These are phyloP conservation scores for Nemania diffusa DNA, from an alignment of 2,329 filamentous ascomycete species.

Conservation along the genomic window DNA sequence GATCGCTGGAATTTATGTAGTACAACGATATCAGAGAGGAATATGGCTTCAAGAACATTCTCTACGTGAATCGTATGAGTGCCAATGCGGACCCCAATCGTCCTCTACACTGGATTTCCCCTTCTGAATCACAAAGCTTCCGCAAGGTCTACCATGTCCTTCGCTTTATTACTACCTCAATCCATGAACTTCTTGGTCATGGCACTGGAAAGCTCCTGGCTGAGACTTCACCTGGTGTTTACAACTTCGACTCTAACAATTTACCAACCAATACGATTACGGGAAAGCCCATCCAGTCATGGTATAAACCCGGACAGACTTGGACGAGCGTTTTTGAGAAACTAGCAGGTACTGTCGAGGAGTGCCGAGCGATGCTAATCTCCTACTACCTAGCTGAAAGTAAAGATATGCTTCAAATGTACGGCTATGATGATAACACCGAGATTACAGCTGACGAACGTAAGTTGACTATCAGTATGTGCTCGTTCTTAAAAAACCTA, in stretches of 20 bases:
- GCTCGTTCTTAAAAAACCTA: not conserved
- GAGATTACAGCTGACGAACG: not conserved
- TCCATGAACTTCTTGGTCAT: slow-evolving; percentile 75
- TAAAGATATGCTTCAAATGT: slow-evolving; percentile 68
- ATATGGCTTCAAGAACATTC: slow-evolving; percentile 72
- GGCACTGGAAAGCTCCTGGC: slow-evolving; percentile 71
- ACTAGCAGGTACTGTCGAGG: slow-evolving; percentile 69
- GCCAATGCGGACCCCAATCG: slow-evolving; percentile 58
- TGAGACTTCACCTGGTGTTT: slow-evolving; percentile 63
- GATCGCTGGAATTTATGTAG: slow-evolving; percentile 38
- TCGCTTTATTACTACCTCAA: slow-evolving; percentile 78
- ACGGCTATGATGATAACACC: slow-evolving; percentile 54
- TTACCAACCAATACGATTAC: slow-evolving; percentile 67
- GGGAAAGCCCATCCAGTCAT: slow-evolving; percentile 62
- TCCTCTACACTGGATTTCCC: slow-evolving; percentile 57
- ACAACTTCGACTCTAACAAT: slow-evolving; percentile 69
- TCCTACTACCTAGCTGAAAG: slow-evolving; percentile 37
- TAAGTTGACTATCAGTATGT: not conserved
- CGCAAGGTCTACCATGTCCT: slow-evolving; percentile 55
- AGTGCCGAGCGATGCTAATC: slow-evolving; percentile 57
- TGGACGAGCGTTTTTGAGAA: slow-evolving; percentile 71
- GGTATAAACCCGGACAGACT: slow-evolving; percentile 72
- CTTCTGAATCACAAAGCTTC: slow-evolving; percentile 68
- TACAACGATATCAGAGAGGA: slow-evolving; percentile 68
- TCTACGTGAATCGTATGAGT: slow-evolving; percentile 66